A percentile compares a stretch with the other conserved stretches of the same genome.
These are phyloP conservation scores for Leucogyrophana mollusca DNA, from an alignment of 768 basidiomycete genomes.

Conservation along the genomic window DNA sequence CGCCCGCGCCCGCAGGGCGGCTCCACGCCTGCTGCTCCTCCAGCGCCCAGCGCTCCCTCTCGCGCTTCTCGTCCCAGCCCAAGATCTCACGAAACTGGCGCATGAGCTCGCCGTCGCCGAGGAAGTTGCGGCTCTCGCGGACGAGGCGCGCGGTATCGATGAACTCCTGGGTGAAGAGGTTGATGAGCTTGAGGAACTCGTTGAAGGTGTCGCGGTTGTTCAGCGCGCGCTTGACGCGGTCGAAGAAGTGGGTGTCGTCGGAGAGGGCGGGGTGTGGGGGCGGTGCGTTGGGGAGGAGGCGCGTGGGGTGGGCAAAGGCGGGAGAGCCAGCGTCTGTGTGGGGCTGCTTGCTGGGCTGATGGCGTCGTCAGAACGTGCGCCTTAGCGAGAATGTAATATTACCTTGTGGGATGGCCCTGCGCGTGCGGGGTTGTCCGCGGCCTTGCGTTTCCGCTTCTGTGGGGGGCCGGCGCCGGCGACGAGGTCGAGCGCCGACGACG, in stretches of 20 bases:
- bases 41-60: conserved; percentile 49
- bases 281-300: conserved; percentile 14
- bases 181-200: conserved; percentile 94
- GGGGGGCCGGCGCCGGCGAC: conserved; percentile 41
- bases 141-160: conserved; percentile 86
- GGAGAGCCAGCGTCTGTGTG: not conserved
- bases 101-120: conserved; percentile 77
- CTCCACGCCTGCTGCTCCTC: conserved; percentile 53
- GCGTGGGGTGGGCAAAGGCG: conserved; percentile 15
- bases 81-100: conserved; percentile 82
- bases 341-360: conserved; percentile 19
- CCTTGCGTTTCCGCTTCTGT: conserved; percentile 70
- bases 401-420: conserved; percentile 22
- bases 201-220: conserved; percentile 80
- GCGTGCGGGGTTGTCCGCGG: conserved; percentile 30
- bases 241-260: conserved; percentile 85
- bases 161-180: conserved; percentile 91
- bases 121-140: conserved; percentile 74
- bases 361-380: too few relatives aligned
- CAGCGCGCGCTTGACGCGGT: conserved; percentile 75
- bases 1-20: conserved; percentile 43
- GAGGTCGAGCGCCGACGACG: conserved; percentile 39
- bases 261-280: conserved; percentile 17
- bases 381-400: too few relatives aligned
- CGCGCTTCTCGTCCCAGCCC: conserved; percentile 80